phyloP scores from a whole-genome alignment of 140 eudicot genomes.

The Ambrosia hybrid region DNA sequence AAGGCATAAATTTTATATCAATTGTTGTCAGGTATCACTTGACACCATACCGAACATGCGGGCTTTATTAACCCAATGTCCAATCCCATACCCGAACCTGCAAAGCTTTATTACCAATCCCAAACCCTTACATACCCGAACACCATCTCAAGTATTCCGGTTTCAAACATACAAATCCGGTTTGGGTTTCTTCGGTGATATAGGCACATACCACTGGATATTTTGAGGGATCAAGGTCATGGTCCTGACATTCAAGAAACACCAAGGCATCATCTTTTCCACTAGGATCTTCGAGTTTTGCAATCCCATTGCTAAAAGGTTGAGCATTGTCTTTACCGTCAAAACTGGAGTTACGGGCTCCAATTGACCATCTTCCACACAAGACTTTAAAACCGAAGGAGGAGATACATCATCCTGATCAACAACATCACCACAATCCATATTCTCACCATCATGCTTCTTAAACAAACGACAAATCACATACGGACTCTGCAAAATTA shows the following conservation, averaged over 20 bases:
- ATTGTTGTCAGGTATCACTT: too few species aligned
- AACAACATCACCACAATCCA: slow-evolving; percentile 52
- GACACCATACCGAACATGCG: too few species aligned
- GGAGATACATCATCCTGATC: slow-evolving; percentile 44
- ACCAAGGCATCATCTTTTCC: slow-evolving; percentile 19
- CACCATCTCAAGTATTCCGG: too few species aligned
- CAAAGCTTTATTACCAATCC: too few species aligned
- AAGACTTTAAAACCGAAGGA: slow-evolving; percentile 41
- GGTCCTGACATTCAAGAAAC: slow-evolving; percentile 28
- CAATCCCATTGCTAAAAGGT: slow-evolving; percentile 27
- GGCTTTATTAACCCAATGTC: too few species aligned
- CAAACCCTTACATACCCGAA: too few species aligned
- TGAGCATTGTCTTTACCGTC: slow-evolving; percentile 25
- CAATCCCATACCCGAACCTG: too few species aligned
- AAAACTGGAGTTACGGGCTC: slow-evolving; percentile 42
- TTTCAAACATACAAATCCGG: too few species aligned
- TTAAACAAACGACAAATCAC: slow-evolving; percentile 85
- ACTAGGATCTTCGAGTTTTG: slow-evolving; percentile 25
- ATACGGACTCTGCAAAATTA: slow-evolving; percentile 55
- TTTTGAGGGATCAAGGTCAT: slow-evolving; percentile 30
- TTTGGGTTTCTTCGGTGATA: not conserved
- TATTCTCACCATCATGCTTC: slow-evolving; percentile 62
- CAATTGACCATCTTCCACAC: slow-evolving; percentile 48
- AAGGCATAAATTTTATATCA: too few species aligned
- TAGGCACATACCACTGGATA: slow-evolving; percentile 27